A percentile compares a stretch with the other conserved stretches of the same genome.
Conservation (phyloP, 2,329 filamentous ascomycete species). For the Verruconis gallopava region DNA sequence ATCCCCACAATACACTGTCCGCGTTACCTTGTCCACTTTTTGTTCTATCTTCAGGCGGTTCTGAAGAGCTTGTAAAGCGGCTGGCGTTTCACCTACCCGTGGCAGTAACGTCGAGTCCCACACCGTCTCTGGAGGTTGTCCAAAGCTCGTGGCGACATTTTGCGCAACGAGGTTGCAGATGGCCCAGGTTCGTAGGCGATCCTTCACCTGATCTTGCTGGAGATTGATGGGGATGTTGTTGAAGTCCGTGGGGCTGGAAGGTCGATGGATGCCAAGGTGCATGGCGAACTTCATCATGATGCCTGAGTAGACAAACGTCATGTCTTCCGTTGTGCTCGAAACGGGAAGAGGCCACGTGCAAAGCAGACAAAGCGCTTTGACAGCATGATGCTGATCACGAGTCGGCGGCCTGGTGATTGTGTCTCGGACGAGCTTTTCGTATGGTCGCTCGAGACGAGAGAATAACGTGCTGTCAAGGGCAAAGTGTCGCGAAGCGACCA, state of each 20-base stretch:
- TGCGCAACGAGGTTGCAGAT: conserved; percentile 77
- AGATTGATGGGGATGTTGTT: conserved; percentile 62
- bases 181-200: conserved; percentile 70
- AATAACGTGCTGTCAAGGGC: conserved; percentile 50
- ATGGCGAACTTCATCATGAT: conserved; percentile 82
- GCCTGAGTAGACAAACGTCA: conserved; percentile 68
- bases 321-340: conserved; percentile 67
- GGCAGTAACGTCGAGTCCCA: conserved; percentile 63
- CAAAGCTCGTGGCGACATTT: conserved; percentile 68
- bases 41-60: conserved; percentile 58
- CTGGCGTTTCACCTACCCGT: conserved; percentile 46
- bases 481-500: conserved; percentile 62
- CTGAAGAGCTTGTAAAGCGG: conserved; percentile 46
- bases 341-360: conserved; percentile 75
- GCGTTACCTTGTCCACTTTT: conserved; percentile 65
- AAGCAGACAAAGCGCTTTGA: conserved; percentile 67
- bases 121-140: conserved; percentile 64
- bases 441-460: conserved; percentile 48
- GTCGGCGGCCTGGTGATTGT: conserved; percentile 57
- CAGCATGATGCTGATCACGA: conserved; percentile 55
- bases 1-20: conserved; percentile 59
- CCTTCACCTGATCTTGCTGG: conserved; percentile 65
- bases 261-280: conserved; percentile 68
- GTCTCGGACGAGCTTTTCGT: conserved; percentile 62
- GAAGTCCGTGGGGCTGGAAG: conserved; percentile 73